Evolutionary conservation across 2,329 filamentous ascomycete species (phyloP), one percentile per base, ranked within the genome.

Genomic region (Sphaerostilbella broomeana): DNA sequence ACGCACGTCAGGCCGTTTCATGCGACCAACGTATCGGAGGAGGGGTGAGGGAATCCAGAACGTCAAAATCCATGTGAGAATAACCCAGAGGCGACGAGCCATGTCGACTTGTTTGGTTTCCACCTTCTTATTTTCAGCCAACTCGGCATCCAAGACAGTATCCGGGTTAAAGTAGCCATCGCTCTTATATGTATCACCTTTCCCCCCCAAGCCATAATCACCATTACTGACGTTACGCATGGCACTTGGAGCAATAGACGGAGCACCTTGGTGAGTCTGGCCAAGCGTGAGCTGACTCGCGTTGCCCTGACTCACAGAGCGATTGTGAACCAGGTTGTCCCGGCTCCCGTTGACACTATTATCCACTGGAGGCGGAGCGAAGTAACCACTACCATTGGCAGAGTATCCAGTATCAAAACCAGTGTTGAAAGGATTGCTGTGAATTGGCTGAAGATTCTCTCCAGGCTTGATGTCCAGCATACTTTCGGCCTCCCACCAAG

Each of bases 401-500:
- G 84, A 81, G 54, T 90, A 92, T 35, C 79, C 78, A 3, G 77
- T 80, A 21, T 89, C 86, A 48, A 89, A 75, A 4, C 58, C 59
- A 5, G 53, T 55, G 31, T 50, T 55, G 33, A 65, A 65, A 1
- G 62, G 62, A 44, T 75, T 75, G 30, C 67, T 72, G 19, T 72
- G 70, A 19, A 63, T 54, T 6, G 49, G 53, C 7, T 56, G 58
- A 17, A 58, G 44, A 30, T 61, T 60, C 27, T 79, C 75, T 38
- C 74, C 69, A 2, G 81, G 78, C 62, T 92, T 90, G 52, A 94
- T 71, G 55, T 98, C 92, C 19, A 97, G 79, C 84, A 95, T 94
- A 45, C 78, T 86, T 65, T 98, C 92, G 5, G 89, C 90, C 62
- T 97, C 90, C 90, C 90, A 97, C 90, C 92, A 98, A 2, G 89